Evolutionary conservation across 2,329 filamentous ascomycete genomes (phyloP).

Genomic region (Cytospora piceicola): DNA sequence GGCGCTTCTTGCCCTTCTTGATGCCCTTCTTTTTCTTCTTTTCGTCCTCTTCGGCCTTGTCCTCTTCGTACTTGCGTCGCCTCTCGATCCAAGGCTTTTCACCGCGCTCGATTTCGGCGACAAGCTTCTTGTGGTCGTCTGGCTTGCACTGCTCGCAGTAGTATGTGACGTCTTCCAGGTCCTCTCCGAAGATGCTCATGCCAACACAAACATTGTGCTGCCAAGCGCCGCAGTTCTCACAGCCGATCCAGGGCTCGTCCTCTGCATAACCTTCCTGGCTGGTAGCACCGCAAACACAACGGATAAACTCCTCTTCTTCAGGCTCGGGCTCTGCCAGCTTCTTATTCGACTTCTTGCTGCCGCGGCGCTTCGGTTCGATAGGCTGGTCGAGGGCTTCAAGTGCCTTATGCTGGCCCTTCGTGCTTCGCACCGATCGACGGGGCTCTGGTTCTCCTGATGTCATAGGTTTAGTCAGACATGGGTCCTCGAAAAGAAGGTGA

Average conservation of each 20-base stretch:
- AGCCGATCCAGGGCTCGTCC: slow-evolving; percentile 92
- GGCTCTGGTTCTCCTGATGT: slow-evolving; percentile 65
- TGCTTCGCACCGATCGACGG: slow-evolving; percentile 91
- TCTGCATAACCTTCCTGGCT: slow-evolving; percentile 79
- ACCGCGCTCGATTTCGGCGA: slow-evolving; percentile 77
- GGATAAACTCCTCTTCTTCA: slow-evolving; percentile 74
- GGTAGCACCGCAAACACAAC: slow-evolving; percentile 89
- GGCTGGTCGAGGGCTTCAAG: slow-evolving; percentile 74
- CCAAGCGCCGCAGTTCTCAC: slow-evolving; percentile 91
- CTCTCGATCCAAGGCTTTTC: slow-evolving; percentile 85
- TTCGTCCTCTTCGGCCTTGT: slow-evolving; percentile 62
- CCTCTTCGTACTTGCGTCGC: slow-evolving; percentile 65
- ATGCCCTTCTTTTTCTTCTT: slow-evolving; percentile 61
- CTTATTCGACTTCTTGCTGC: slow-evolving; percentile 51
- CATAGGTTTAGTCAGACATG: slow-evolving; percentile 30
- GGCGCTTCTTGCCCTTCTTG: slow-evolving; percentile 68
- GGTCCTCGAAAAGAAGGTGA: neutral
- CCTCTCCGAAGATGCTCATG: slow-evolving; percentile 75
- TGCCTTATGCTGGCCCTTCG: slow-evolving; percentile 95
- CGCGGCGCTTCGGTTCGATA: slow-evolving; percentile 57
- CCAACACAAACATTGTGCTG: slow-evolving; percentile 98
- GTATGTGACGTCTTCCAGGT: slow-evolving; percentile 76
- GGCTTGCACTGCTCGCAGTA: slow-evolving; percentile 91
- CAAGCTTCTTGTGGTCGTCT: slow-evolving; percentile 77
- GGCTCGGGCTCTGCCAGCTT: slow-evolving; percentile 60